These are phyloP conservation scores for Blastomyces percursus DNA, from an alignment of 2,329 filamentous ascomycete genomes.

Conservation along the genomic window DNA sequence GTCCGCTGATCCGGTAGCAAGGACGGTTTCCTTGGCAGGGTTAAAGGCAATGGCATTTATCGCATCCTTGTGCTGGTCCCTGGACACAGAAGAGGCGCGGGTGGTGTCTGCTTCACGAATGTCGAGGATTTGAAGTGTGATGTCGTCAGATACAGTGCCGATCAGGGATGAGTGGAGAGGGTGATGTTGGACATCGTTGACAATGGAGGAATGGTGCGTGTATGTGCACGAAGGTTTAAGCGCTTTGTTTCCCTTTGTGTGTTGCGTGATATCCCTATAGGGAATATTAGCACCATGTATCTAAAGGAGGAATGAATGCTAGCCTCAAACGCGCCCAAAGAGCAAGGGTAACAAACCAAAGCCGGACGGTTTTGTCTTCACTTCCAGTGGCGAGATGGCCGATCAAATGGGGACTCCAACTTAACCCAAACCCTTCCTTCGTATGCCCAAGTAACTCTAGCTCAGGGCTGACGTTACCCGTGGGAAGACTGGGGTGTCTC, in stretches of 20 bases:
- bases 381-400: constrained; percentile 82
- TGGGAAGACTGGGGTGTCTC: constrained; percentile 73
- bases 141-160: constrained; percentile 88
- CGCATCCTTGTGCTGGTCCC: constrained; percentile 73
- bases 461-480: constrained; percentile 65
- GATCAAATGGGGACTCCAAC: constrained; percentile 76
- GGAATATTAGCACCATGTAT: constrained; percentile 5
- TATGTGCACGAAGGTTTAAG: constrained; percentile 65
- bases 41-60: constrained; percentile 97
- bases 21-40: constrained; percentile 73
- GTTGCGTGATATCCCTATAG: constrained; percentile 64
- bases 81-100: constrained; percentile 57
- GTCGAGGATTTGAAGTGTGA: constrained; percentile 86
- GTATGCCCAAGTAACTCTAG: constrained; percentile 77
- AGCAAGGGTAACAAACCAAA: constrained; percentile 54
- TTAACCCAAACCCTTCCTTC: constrained; percentile 80
- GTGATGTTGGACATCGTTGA: constrained; percentile 96
- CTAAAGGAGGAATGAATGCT: neutral
- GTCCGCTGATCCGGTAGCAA: constrained; percentile 89
- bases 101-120: constrained; percentile 57
- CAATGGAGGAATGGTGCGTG: constrained; percentile 77
- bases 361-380: constrained; percentile 79
- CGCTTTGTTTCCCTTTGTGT: constrained; percentile 56
- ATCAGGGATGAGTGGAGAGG: constrained; percentile 75
- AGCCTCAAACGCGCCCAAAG: neutral